Conservation (phyloP, 345 rosid species). For the Brassica rapa region DNA sequence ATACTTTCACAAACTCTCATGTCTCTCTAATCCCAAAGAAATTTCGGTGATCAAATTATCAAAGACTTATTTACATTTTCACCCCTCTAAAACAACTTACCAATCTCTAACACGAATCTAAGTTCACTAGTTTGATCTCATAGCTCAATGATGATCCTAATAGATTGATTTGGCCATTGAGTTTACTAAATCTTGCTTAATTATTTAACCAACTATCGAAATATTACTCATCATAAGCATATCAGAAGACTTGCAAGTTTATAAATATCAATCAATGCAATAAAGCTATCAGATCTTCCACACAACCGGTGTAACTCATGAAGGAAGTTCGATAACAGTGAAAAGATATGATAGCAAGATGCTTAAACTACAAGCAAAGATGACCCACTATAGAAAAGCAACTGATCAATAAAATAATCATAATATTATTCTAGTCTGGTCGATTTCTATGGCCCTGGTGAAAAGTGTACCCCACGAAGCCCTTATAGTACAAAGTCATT, state of each 20-base stretch:
- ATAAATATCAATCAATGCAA: conserved; percentile 3
- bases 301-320: conserved; percentile 1
- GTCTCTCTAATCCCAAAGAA: conserved; percentile 37
- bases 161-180: neutral
- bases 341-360: conserved; percentile 29
- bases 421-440: conserved; percentile 24
- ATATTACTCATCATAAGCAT: neutral
- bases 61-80: neutral
- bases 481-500: conserved; percentile 25
- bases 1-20: conserved; percentile 37
- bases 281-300: conserved; percentile 3
- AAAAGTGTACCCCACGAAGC: conserved; percentile 35
- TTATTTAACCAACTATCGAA: conserved; percentile 3
- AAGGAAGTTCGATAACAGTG: conserved; percentile 8
- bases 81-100: conserved; percentile 8
- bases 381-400: conserved; percentile 34
- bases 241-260: conserved; percentile 1
- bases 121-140: neutral
- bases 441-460: conserved; percentile 31
- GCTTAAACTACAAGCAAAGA: conserved; percentile 40
- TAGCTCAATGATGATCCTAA: neutral
- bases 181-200: neutral
- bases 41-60: conserved; percentile 12
- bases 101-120: neutral
- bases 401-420: conserved; percentile 13